Percentiles rank a stretch among this genome's conserved stretches.
Conservation (phyloP, 331 rosid genomes). For the Malus hybrid region DNA sequence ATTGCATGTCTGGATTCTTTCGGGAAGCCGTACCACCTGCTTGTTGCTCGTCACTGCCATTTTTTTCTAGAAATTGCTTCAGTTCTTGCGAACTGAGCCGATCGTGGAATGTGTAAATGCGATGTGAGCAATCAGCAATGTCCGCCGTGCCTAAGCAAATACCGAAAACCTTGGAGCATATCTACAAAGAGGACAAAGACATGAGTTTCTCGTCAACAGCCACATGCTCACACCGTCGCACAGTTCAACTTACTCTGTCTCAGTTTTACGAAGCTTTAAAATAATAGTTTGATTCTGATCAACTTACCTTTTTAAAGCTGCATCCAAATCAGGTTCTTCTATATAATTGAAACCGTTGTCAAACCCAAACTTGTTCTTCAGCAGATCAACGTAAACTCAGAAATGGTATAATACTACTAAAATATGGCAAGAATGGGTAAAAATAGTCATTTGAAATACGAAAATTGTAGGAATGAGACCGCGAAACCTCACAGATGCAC, state of each 20-base stretch:
- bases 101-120: too few species aligned
- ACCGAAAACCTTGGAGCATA: neutral
- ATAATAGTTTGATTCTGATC: neutral
- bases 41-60: conserved; percentile 11
- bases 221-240: neutral
- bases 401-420: too few species aligned
- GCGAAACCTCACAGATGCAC: too few species aligned
- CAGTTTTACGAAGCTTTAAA: neutral
- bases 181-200: neutral
- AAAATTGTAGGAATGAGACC: too few species aligned
- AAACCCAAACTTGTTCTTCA: conserved; percentile 18
- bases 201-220: neutral
- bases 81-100: too few species aligned
- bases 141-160: neutral
- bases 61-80: neutral
- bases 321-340: conserved; percentile 19
- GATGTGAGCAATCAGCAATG: too few species aligned
- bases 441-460: too few species aligned
- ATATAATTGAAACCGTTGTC: conserved; percentile 12
- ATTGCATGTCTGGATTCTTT: conserved; percentile 19
- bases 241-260: neutral
- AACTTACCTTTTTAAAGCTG: conserved; percentile 16
- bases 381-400: neutral
- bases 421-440: too few species aligned
- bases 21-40: conserved; percentile 28